Percentiles rank a stretch among this genome's conserved stretches.
Conservation (phyloP, 805 yeast genomes). For the Myxozyma neglecta region DNA sequence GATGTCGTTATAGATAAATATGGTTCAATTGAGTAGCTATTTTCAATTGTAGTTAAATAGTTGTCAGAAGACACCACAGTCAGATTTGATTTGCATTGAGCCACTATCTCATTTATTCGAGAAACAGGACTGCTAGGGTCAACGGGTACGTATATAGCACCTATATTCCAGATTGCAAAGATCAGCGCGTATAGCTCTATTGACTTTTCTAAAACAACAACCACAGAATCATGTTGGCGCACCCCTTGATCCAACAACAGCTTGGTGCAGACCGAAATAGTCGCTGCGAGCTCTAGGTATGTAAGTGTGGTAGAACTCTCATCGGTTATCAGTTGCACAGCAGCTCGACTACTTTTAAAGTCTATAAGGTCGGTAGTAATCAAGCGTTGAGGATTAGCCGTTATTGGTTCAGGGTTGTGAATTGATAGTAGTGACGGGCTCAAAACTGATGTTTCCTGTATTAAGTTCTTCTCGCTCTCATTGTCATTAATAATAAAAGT, state of each 20-base stretch:
- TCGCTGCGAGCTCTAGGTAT: background rate
- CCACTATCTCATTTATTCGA: slow-evolving; percentile 10
- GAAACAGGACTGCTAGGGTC: slow-evolving; percentile 19
- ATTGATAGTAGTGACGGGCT: background rate
- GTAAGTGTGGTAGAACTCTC: background rate
- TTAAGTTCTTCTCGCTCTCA: background rate
- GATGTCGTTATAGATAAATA: background rate
- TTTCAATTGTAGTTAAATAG: background rate
- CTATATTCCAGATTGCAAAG: slow-evolving; percentile 26
- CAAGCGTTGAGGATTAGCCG: background rate
- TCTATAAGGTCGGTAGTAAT: slow-evolving; percentile 3
- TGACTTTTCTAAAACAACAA: slow-evolving; percentile 14
- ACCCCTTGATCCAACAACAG: slow-evolving; percentile 3
- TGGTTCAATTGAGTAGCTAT: background rate
- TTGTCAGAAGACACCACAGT: background rate
- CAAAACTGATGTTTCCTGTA: background rate
- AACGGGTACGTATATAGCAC: slow-evolving; percentile 32
- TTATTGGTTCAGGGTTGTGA: slow-evolving; percentile 13
- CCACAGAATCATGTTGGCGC: slow-evolving; percentile 4
- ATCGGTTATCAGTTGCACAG: slow-evolving; percentile 14
- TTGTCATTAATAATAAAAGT: background rate
- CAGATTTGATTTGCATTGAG: background rate
- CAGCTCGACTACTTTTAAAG: slow-evolving; percentile 1
- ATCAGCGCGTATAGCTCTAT: slow-evolving; percentile 25
- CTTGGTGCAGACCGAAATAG: background rate